Evolutionary conservation across 768 basidiomycete species (phyloP).

Genomic region (Roridomyces roridus): DNA sequence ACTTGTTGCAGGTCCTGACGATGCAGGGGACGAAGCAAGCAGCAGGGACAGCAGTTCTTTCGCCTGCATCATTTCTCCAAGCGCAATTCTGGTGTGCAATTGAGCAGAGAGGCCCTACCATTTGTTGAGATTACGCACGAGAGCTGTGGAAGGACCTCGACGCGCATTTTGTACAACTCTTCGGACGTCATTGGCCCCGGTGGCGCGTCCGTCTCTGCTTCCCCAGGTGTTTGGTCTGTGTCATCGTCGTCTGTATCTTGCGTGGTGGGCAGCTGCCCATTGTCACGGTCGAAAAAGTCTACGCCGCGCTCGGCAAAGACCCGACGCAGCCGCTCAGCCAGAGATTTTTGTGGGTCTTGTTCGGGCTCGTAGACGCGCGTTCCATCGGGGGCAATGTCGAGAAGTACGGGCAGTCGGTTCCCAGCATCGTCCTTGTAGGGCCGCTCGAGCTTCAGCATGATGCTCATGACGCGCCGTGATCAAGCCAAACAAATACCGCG

Average conservation of each 20-base stretch:
- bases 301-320: constrained; percentile 77
- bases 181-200: constrained; percentile 70
- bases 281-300: constrained; percentile 73
- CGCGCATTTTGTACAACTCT: constrained; percentile 75
- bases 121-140: constrained; percentile 56
- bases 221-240: constrained; percentile 33
- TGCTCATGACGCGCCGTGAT: constrained; percentile 39
- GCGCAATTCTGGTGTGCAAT: constrained; percentile 72
- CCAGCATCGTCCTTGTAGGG: constrained; percentile 85
- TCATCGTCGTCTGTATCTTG: constrained; percentile 31
- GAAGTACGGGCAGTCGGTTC: constrained; percentile 61
- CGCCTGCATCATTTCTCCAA: constrained; percentile 82
- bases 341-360: constrained; percentile 59
- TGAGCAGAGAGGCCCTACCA: background rate
- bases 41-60: constrained; percentile 71
- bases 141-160: constrained; percentile 72
- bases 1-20: constrained; percentile 27
- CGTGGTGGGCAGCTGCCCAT: constrained; percentile 25
- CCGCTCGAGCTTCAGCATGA: constrained; percentile 69
- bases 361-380: constrained; percentile 71
- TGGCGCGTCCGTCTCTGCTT: constrained; percentile 34
- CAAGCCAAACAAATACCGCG: background rate
- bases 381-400: constrained; percentile 76
- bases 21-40: constrained; percentile 48
- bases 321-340: constrained; percentile 71